Evolutionary conservation across 768 basidiomycete genomes (phyloP), one percentile per base, ranked within the genome.

Genomic region (Kwoniella pini): DNA sequence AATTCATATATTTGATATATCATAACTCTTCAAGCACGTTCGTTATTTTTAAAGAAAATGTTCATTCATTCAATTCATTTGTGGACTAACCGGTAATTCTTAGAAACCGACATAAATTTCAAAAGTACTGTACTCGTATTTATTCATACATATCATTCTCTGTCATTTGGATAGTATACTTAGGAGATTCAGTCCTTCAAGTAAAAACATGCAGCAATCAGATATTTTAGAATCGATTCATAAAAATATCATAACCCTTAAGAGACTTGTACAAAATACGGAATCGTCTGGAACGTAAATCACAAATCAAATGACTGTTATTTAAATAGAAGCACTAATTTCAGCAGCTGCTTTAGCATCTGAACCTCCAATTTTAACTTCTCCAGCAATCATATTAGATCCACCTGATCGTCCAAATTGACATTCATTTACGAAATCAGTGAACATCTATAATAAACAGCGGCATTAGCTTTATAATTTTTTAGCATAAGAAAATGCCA

Each of bases 361-460:
- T 12, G 50, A 38, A 21, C 71, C 69, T 19, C 63, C 67, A 24
- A 70, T 57, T 56, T 67, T 71, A 56, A 74, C 68, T 27, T 71
- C 59, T 24, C 45, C 65, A 30, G 72, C 65, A 42, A 74, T 71
- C 72, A 74, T 74, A 21, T 62, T 48, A 4, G 66, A 53, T 10
- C 54, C 57, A 4, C 57, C 61, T 22, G 56, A 55, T 17, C 22
- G 30, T 22, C 63, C 71, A 28, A 49, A 84, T 27, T 84, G 84
- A 76, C 93, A 96, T 77, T 92, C 89, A 46, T 82, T 78, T 17
- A 95, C 82, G 76, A 95, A 95, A 78, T 95, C 92, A 55, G 88
- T 87, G 80, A 95, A 95, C 93, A 96, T 96, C 89, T 62, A 43
- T 4, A 28, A n/a, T 22, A 13, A 27, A 10, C n/a, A 27, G 46